These are phyloP conservation scores for Torrubiella hemipterigena DNA, from an alignment of 2,329 filamentous ascomycete genomes.

Conservation along the genomic window DNA sequence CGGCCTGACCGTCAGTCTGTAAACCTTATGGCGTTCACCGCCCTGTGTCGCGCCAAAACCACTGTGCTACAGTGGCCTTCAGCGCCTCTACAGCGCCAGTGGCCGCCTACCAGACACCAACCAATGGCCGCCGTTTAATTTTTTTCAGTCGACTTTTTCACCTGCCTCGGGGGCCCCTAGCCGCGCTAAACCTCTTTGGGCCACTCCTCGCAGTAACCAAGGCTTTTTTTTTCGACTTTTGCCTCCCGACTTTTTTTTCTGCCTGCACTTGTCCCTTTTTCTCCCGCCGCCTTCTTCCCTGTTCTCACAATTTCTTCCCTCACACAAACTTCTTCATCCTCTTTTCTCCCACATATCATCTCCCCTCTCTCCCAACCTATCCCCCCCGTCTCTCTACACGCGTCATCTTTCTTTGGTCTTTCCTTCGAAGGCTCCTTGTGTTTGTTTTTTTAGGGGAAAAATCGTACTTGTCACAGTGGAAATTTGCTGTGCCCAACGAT, in stretches of 20 bases:
- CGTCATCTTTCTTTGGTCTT: slow-evolving; percentile 28
- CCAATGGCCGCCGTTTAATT: no score
- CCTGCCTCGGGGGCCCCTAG: neutral
- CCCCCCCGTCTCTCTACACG: slow-evolving; percentile 16
- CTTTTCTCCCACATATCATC: slow-evolving; percentile 9
- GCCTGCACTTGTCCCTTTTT: slow-evolving; percentile 8
- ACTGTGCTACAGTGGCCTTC: no score
- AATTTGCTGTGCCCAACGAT: slow-evolving; percentile 18
- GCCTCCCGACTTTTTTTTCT: slow-evolving; percentile 11
- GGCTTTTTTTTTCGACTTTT: slow-evolving; percentile 19
- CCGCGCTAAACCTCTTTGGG: slow-evolving; percentile 7
- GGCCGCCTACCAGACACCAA: no score
- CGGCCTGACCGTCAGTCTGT: no score
- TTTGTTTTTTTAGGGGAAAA: slow-evolving; percentile 29
- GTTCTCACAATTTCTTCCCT: slow-evolving; percentile 18
- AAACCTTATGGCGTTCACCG: no score
- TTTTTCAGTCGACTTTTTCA: neutral
- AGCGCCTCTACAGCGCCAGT: no score
- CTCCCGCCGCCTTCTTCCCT: slow-evolving; percentile 13
- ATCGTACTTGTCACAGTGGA: slow-evolving; percentile 19
- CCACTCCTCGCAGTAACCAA: neutral
- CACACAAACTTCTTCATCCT: slow-evolving; percentile 18
- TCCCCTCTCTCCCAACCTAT: no score
- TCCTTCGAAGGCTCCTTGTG: slow-evolving; percentile 34
- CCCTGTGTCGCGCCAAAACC: no score